Conservation (phyloP, 129 eudicot genomes). For the Tagetes erecta region DNA sequence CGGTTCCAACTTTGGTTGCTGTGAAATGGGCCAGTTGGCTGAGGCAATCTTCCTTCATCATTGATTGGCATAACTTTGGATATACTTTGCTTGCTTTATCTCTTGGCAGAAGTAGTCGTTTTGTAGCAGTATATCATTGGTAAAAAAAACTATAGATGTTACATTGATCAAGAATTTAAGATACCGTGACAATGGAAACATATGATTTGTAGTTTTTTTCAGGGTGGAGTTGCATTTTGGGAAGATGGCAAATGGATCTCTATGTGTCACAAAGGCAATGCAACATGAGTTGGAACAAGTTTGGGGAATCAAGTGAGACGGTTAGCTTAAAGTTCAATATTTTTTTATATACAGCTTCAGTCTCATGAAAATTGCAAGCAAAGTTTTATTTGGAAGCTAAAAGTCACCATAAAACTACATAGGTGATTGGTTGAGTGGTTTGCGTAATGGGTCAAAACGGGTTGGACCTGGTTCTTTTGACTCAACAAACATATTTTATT, state of each 20-base stretch:
- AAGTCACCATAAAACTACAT: background rate
- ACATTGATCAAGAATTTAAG: background rate
- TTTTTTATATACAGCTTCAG: slow-evolving; percentile 6
- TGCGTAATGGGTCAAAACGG: background rate
- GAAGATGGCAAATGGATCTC: slow-evolving; percentile 81
- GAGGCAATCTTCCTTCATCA: slow-evolving; percentile 62
- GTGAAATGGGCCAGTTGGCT: slow-evolving; percentile 96
- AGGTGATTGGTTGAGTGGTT: background rate
- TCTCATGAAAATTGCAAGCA: slow-evolving; percentile 20
- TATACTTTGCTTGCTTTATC: slow-evolving; percentile 86
- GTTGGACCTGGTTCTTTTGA: background rate
- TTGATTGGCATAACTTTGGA: slow-evolving; percentile 97
- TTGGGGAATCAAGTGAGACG: slow-evolving; percentile 92
- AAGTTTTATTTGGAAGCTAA: background rate
- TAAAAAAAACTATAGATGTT: slow-evolving; percentile 30
- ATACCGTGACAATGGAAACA: slow-evolving; percentile 17
- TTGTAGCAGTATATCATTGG: slow-evolving; percentile 88
- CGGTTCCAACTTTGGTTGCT: slow-evolving; percentile 88
- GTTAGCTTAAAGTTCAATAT: slow-evolving; percentile 21
- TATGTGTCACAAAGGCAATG: slow-evolving; percentile 94
- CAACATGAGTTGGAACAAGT: slow-evolving; percentile 93
- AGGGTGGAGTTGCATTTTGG: slow-evolving; percentile 94
- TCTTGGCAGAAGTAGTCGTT: slow-evolving; percentile 83
- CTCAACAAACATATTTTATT: background rate
- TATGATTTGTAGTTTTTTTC: slow-evolving; percentile 16